These are phyloP conservation scores for Diutina scorzettiae DNA, from an alignment of 1,139 yeast species.

Conservation along the genomic window DNA sequence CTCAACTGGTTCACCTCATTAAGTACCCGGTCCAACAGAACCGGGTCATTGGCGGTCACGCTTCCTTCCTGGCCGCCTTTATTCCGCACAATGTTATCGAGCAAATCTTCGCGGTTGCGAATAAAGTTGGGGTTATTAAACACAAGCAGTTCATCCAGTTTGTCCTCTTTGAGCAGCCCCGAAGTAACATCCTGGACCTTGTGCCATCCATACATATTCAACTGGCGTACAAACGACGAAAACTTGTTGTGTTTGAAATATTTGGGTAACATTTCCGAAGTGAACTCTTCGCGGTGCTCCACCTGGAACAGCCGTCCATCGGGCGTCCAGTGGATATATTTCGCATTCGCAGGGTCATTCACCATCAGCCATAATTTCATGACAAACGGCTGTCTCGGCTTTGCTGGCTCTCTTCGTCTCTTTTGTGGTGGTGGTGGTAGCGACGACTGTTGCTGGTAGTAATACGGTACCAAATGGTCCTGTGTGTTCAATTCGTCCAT, in stretches of 20 bases:
- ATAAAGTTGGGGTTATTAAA: conserved; percentile 11
- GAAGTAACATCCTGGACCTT: conserved; percentile 72
- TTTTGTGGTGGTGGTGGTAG: neutral
- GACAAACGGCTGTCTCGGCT: conserved; percentile 72
- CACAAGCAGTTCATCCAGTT: conserved; percentile 12
- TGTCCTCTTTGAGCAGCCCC: conserved; percentile 54
- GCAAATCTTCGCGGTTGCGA: conserved; percentile 19
- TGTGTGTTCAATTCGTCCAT: neutral
- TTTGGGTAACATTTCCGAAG: conserved; percentile 64
- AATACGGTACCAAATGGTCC: conserved; percentile 3
- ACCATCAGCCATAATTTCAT: conserved; percentile 93
- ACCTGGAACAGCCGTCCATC: conserved; percentile 85
- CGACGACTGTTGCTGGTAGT: neutral
- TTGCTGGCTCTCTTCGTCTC: conserved; percentile 15
- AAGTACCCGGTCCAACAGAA: conserved; percentile 45
- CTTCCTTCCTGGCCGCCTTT: conserved; percentile 10
- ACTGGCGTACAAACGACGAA: conserved; percentile 88
- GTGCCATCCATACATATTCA: conserved; percentile 98
- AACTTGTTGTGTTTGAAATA: conserved; percentile 46
- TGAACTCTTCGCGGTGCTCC: conserved; percentile 73
- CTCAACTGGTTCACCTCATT: conserved; percentile 69
- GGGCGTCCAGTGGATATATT: conserved; percentile 71
- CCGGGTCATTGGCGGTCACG: conserved; percentile 15
- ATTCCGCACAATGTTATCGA: conserved; percentile 28
- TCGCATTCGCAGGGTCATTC: conserved; percentile 58